Evolutionary conservation across 768 basidiomycete species (phyloP).

Genomic region (Cantharellus anzutake): DNA sequence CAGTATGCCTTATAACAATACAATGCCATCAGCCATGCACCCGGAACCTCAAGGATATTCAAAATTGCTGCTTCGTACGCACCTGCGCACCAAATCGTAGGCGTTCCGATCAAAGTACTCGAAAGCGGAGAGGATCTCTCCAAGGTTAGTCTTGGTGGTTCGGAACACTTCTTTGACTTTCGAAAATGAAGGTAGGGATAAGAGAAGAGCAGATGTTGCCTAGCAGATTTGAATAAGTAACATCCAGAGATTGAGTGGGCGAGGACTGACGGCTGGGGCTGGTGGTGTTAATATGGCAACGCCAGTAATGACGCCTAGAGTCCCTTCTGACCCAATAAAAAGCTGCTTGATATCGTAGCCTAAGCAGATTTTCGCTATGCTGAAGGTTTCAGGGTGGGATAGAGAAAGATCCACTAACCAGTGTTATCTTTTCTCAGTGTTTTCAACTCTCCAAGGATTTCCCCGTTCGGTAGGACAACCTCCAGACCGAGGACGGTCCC

Average conservation of each 20-base stretch:
- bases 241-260: background rate
- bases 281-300: constrained; percentile 87
- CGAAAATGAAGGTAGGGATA: constrained; percentile 72
- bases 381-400: background rate
- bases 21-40: background rate
- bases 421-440: constrained; percentile 94
- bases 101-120: constrained; percentile 86
- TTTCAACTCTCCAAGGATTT: constrained; percentile 74
- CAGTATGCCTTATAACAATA: constrained; percentile 47
- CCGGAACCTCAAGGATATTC: background rate
- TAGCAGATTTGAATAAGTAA: background rate
- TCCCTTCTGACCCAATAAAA: constrained; percentile 95
- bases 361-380: constrained; percentile 14
- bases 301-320: constrained; percentile 85
- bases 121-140: constrained; percentile 93
- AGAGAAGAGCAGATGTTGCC: constrained; percentile 79
- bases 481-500: constrained; percentile 91
- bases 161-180: constrained; percentile 75
- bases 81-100: constrained; percentile 42
- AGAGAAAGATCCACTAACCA: constrained; percentile 27
- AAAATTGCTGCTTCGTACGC: constrained; percentile 9
- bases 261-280: constrained; percentile 22
- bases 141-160: constrained; percentile 55
- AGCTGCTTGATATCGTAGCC: constrained; percentile 97
- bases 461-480: constrained; percentile 87